phyloP scores from a whole-genome alignment of 805 yeast genomes.

The Metschnikowia santaceciliae region DNA sequence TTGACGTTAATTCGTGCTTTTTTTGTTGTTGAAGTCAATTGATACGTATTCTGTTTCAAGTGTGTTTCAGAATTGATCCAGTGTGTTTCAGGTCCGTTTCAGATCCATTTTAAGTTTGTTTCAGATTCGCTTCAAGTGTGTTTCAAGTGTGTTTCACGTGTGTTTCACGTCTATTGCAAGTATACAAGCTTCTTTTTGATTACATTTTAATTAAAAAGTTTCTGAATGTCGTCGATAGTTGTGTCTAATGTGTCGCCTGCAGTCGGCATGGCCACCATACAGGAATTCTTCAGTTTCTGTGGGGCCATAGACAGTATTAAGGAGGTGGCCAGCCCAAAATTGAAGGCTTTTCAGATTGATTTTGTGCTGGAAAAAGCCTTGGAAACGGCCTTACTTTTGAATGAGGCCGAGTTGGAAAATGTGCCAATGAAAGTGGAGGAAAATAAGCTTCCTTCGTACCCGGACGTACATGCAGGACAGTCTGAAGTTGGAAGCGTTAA shows the following conservation, averaged over 20 bases:
- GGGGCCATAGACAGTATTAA: slow-evolving; percentile 46
- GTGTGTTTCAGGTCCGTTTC: too few species aligned
- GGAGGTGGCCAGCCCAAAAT: slow-evolving; percentile 24
- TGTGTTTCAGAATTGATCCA: too few species aligned
- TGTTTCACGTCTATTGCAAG: too few species aligned
- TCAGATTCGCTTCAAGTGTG: too few species aligned
- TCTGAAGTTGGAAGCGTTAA: too few species aligned
- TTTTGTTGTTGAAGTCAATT: too few species aligned
- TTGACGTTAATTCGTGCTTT: too few species aligned
- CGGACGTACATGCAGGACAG: neutral
- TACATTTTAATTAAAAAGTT: neutral
- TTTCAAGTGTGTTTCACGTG: too few species aligned
- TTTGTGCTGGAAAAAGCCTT: slow-evolving; percentile 61
- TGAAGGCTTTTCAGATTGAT: slow-evolving; percentile 43
- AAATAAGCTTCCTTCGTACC: slow-evolving; percentile 17
- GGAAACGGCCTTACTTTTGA: slow-evolving; percentile 63
- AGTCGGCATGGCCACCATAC: slow-evolving; percentile 48
- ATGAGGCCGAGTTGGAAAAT: slow-evolving; percentile 72
- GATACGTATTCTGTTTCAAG: too few species aligned
- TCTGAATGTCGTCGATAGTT: slow-evolving; percentile 42
- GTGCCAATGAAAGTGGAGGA: slow-evolving; percentile 44
- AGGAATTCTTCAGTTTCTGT: slow-evolving; percentile 72
- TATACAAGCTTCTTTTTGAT: too few species aligned
- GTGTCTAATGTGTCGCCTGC: slow-evolving; percentile 54
- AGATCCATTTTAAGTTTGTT: too few species aligned